These are phyloP conservation scores for Striga hermonthica DNA, from an alignment of 305 asterid genomes.

Conservation along the genomic window DNA sequence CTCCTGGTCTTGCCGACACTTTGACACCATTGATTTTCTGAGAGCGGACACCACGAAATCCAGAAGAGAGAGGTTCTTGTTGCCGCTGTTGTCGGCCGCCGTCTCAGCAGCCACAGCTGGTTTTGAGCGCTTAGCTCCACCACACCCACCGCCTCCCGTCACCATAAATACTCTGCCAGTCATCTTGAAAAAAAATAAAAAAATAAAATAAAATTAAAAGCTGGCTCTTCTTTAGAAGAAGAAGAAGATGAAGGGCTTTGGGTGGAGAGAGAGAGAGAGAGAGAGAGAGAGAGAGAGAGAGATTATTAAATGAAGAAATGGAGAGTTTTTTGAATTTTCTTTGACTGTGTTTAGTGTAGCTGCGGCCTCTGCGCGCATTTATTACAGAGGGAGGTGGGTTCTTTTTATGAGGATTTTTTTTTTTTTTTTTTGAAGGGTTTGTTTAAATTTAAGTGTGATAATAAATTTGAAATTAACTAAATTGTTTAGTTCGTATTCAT, in stretches of 20 bases:
- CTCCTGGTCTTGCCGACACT: slow-evolving; percentile 57
- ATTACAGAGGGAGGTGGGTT: no score
- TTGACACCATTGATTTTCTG: slow-evolving; percentile 65
- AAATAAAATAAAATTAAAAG: no score
- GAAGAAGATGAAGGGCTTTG: not conserved
- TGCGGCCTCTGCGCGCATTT: no score
- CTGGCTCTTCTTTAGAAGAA: slow-evolving; percentile 1
- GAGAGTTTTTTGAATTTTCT: no score
- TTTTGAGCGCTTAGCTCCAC: slow-evolving; percentile 43
- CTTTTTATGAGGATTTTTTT: no score
- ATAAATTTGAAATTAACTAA: no score
- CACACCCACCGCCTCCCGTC: slow-evolving; percentile 13
- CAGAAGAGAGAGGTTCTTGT: slow-evolving; percentile 45
- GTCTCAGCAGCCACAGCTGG: slow-evolving; percentile 18
- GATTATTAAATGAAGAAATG: no score
- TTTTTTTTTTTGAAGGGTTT: no score
- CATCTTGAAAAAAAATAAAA: no score
- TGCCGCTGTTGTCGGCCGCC: slow-evolving; percentile 24
- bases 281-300: not conserved
- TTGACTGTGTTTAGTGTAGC: no score
- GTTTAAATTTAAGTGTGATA: no score
- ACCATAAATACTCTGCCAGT: not conserved
- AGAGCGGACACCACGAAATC: slow-evolving; percentile 55
- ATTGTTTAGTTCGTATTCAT: no score
- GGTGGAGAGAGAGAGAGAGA: not conserved